These are phyloP conservation scores for Saturnispora mendoncae DNA, from an alignment of 805 yeast species.

Conservation along the genomic window DNA sequence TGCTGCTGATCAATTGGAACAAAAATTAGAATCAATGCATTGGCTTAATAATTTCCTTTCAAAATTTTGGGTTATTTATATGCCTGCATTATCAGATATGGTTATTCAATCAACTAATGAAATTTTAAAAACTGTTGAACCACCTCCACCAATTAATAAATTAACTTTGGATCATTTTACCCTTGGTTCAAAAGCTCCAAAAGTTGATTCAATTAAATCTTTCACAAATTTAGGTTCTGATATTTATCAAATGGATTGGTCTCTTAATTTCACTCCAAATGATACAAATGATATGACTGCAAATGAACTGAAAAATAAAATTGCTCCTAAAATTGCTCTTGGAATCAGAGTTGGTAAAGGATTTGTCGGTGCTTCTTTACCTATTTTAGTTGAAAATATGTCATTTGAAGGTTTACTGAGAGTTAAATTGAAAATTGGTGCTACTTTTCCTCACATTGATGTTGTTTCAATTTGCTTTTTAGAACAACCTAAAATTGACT, in stretches of 20 bases:
- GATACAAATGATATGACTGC: conserved; percentile 80
- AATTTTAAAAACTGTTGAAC: conserved; percentile 59
- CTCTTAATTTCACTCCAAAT: conserved; percentile 70
- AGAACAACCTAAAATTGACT: conserved; percentile 73
- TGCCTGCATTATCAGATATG: conserved; percentile 76
- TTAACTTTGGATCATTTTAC: conserved; percentile 69
- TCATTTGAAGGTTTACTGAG: conserved; percentile 63
- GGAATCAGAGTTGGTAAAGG: conserved; percentile 80
- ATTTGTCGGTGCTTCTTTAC: conserved; percentile 63
- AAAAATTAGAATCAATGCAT: conserved; percentile 62
- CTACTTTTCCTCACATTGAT: conserved; percentile 70
- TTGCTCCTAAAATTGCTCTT: conserved; percentile 72
- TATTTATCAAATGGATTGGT: conserved; percentile 77
- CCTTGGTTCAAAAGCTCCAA: conserved; percentile 72
- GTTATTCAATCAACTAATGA: conserved; percentile 66
- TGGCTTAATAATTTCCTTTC: conserved; percentile 74
- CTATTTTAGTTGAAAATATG: conserved; percentile 77
- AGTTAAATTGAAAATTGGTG: conserved; percentile 51
- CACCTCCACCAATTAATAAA: conserved; percentile 77
- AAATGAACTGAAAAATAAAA: conserved; percentile 56
- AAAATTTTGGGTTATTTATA: conserved; percentile 80
- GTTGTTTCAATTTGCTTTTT: conserved; percentile 61
- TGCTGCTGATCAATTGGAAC: conserved; percentile 55
- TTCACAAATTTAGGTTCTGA: conserved; percentile 62
- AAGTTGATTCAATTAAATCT: conserved; percentile 61